Conservation (phyloP, 176 grass and related monocot species). For the Miscanthus lutarioriparius region DNA sequence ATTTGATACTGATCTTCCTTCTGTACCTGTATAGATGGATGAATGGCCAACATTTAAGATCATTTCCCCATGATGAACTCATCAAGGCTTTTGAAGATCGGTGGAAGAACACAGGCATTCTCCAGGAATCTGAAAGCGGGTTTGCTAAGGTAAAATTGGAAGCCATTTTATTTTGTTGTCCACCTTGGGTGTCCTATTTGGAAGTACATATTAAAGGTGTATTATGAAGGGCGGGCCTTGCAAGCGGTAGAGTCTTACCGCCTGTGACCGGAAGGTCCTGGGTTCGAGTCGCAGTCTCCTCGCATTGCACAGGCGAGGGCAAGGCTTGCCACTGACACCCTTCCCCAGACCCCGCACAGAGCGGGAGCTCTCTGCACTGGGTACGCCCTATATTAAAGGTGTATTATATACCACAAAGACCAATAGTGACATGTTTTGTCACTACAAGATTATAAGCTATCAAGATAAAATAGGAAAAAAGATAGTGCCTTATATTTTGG, state of each 20-base stretch:
- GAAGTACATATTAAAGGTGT: background rate
- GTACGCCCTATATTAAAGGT: background rate
- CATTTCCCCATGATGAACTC: constrained; percentile 70
- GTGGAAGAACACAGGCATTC: constrained; percentile 76
- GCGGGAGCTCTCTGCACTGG: too few relatives aligned
- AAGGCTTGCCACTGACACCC: too few relatives aligned
- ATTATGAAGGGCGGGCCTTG: too few relatives aligned
- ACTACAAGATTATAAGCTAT: background rate
- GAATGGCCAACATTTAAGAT: constrained; percentile 89
- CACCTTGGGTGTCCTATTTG: background rate
- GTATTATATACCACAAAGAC: too few relatives aligned
- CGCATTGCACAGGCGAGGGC: too few relatives aligned
- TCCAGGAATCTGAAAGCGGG: constrained; percentile 69
- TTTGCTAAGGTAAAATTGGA: constrained; percentile 63
- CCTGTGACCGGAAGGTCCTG: too few relatives aligned
- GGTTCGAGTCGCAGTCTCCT: too few relatives aligned
- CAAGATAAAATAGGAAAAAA: background rate
- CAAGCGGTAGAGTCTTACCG: too few relatives aligned
- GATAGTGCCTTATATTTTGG: background rate
- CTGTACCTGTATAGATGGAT: constrained; percentile 71
- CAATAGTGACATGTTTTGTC: background rate
- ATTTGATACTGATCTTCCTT: constrained; percentile 26
- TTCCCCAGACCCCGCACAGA: too few relatives aligned
- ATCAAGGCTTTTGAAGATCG: constrained; percentile 72
- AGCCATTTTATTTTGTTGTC: background rate